Percentiles rank a stretch among this genome's conserved stretches.
Evolutionary conservation across 768 basidiomycete species (phyloP).

Genomic region (Boletus eberwhitei): DNA sequence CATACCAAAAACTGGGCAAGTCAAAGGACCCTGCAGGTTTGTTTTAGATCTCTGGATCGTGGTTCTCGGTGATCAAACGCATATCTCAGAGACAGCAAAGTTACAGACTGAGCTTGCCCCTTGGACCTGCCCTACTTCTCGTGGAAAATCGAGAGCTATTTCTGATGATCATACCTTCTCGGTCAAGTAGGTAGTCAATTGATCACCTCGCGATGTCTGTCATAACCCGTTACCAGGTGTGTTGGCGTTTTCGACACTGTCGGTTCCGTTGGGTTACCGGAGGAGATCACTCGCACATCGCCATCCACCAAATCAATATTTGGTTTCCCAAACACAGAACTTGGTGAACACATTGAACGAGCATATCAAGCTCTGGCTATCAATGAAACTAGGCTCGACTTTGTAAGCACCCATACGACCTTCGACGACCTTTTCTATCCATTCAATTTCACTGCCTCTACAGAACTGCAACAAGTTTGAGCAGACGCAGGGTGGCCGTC

Average conservation of each 20-base stretch:
- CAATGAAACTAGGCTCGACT: slow-evolving; percentile 64
- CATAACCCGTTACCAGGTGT: slow-evolving; percentile 39
- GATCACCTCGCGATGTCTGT: not conserved
- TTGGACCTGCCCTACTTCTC: slow-evolving; percentile 52
- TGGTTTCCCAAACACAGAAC: slow-evolving; percentile 57
- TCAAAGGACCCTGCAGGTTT: slow-evolving; percentile 44
- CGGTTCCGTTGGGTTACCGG: slow-evolving; percentile 68
- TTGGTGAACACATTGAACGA: slow-evolving; percentile 61
- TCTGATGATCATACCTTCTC: slow-evolving; percentile 49
- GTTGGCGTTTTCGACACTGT: slow-evolving; percentile 78
- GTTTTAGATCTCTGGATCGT: not conserved
- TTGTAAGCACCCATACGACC: slow-evolving; percentile 41
- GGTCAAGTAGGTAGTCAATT: slow-evolving; percentile 48
- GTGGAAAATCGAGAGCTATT: slow-evolving; percentile 51
- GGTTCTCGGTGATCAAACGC: not conserved
- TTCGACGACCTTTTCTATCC: not conserved
- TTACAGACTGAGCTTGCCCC: slow-evolving; percentile 46
- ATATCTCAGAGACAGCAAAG: slow-evolving; percentile 31
- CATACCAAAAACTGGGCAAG: slow-evolving; percentile 62
- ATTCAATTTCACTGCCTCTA: not conserved
- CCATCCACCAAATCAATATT: slow-evolving; percentile 50
- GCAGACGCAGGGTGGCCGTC: slow-evolving; percentile 49
- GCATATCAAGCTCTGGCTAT: slow-evolving; percentile 72
- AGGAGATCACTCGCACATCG: slow-evolving; percentile 50
- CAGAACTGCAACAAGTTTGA: slow-evolving; percentile 64